Conservation (phyloP, 2,329 filamentous ascomycete species). For the Venturiaceae sp. region DNA sequence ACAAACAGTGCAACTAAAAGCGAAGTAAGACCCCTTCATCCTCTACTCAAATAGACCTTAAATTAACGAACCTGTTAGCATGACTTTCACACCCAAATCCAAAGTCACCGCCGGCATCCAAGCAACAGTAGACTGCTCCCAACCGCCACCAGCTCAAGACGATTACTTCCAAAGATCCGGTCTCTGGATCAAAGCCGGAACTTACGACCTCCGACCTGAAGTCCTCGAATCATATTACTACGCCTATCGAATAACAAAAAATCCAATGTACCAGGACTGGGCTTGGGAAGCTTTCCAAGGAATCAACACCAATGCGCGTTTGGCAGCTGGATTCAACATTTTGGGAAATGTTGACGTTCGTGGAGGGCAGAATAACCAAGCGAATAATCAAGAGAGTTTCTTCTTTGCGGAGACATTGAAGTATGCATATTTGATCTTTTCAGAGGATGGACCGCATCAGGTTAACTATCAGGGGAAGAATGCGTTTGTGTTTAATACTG, state of each 20-base stretch:
- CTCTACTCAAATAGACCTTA: not conserved
- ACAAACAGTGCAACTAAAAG: not conserved
- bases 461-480: constrained; percentile 28
- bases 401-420: constrained; percentile 83
- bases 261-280: constrained; percentile 71
- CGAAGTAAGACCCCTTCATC: not conserved
- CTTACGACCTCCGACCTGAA: constrained; percentile 68
- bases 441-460: constrained; percentile 48
- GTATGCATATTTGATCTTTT: constrained; percentile 67
- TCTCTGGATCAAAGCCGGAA: constrained; percentile 50
- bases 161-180: constrained; percentile 49
- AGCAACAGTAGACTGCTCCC: constrained; percentile 27
- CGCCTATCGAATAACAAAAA: constrained; percentile 69
- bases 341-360: constrained; percentile 39
- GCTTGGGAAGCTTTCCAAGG: constrained; percentile 68
- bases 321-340: constrained; percentile 57
- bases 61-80: not conserved
- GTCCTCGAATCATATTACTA: constrained; percentile 83
- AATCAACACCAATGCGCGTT: constrained; percentile 54
- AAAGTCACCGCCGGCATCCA: constrained; percentile 31
- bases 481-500: constrained; percentile 53
- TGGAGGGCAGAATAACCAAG: constrained; percentile 51
- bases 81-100: constrained; percentile 29
- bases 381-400: constrained; percentile 76
- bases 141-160: constrained; percentile 18